A percentile compares a stretch with the other conserved stretches of the same genome.
phyloP scores from a whole-genome alignment of 257 asterid species.

The Gentiana dahurica region DNA sequence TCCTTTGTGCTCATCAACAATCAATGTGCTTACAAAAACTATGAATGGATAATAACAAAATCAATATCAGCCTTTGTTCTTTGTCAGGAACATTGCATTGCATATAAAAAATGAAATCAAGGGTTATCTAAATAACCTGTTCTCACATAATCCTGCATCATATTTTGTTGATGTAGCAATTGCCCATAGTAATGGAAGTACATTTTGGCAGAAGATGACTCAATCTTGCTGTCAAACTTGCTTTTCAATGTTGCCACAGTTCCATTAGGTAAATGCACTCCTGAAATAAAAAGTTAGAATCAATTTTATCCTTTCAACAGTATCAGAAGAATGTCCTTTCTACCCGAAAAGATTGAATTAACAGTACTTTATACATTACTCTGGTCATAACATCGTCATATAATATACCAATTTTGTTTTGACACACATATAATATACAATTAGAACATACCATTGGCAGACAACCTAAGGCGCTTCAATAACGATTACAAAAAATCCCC shows the following conservation, averaged over 20 bases:
- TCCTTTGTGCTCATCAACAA: neutral
- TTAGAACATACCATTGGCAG: neutral
- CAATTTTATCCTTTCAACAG: neutral
- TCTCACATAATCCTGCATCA: slow-evolving; percentile 98
- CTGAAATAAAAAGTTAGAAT: slow-evolving; percentile 26
- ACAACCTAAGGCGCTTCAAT: too few species aligned
- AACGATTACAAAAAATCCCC: too few species aligned
- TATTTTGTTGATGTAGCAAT: slow-evolving; percentile 95
- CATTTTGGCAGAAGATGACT: slow-evolving; percentile 96
- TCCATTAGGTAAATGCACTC: slow-evolving; percentile 54
- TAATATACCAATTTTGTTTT: neutral
- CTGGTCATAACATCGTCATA: neutral
- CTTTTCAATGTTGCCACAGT: slow-evolving; percentile 33
- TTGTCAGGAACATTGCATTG: too few species aligned
- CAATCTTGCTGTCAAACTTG: slow-evolving; percentile 94
- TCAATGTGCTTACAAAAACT: neutral
- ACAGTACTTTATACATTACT: neutral
- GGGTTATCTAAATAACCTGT: slow-evolving; percentile 42
- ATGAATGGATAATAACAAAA: neutral
- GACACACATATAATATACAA: neutral
- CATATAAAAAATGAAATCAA: too few species aligned
- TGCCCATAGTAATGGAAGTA: slow-evolving; percentile 98
- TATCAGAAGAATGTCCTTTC: neutral
- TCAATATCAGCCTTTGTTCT: neutral
- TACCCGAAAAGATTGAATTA: too few species aligned